A percentile compares a stretch with the other conserved stretches of the same genome.
Conservation (phyloP, 169 alveolate genomes). For the Cardiosporidium cionae region DNA sequence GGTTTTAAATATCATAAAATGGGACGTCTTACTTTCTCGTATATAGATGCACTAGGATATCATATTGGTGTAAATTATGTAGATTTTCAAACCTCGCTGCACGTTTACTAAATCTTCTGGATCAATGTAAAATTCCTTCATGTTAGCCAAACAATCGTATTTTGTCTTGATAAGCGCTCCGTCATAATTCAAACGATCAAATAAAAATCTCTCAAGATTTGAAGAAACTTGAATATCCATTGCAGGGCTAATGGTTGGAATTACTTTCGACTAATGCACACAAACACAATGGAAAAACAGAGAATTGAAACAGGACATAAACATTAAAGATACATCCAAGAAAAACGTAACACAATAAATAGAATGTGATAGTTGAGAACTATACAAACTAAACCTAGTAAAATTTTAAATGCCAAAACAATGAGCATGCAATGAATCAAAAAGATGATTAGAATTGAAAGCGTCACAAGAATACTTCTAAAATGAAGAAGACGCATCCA, state of each 20-base stretch:
- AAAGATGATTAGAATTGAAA: too few relatives aligned
- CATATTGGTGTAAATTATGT: too few relatives aligned
- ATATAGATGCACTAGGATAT: not conserved
- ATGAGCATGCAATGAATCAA: too few relatives aligned
- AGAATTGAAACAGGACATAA: not conserved
- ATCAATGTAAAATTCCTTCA: not conserved
- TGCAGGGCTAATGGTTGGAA: constrained; percentile 16
- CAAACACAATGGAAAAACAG: not conserved
- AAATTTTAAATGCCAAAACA: too few relatives aligned
- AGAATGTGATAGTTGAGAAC: too few relatives aligned
- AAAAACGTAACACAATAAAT: too few relatives aligned
- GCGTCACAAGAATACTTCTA: too few relatives aligned
- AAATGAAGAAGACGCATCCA: too few relatives aligned
- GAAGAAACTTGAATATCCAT: constrained; percentile 28
- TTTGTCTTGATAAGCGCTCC: not conserved
- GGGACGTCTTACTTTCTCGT: too few relatives aligned
- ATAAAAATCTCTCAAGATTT: constrained; percentile 29
- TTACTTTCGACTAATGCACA: not conserved
- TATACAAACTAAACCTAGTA: too few relatives aligned
- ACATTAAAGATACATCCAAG: not conserved
- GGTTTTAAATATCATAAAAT: too few relatives aligned
- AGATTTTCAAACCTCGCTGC: not conserved
- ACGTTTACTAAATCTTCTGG: not conserved
- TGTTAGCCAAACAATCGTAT: not conserved
- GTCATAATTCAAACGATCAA: not conserved